phyloP scores from a whole-genome alignment of 768 basidiomycete genomes.

The Lyophyllum semitale region DNA sequence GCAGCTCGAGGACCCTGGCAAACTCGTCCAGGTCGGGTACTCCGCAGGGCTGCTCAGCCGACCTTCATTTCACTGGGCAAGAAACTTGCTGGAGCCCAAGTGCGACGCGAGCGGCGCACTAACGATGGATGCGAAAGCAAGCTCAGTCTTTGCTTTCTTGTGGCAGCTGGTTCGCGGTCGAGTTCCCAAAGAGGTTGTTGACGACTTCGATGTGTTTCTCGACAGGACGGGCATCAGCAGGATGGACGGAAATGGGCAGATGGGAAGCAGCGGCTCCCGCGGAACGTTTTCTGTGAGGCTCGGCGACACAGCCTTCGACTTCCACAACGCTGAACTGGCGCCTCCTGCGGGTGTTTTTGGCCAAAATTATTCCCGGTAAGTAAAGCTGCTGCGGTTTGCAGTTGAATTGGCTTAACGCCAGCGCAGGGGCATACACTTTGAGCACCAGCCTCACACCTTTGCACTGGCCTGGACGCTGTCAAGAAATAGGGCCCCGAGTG shows the following conservation, averaged over 20 bases:
- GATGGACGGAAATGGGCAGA: neutral
- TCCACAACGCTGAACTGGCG: slow-evolving; percentile 14
- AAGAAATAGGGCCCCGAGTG: neutral
- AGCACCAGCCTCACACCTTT: slow-evolving; percentile 16
- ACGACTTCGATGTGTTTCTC: neutral
- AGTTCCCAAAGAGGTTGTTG: slow-evolving; percentile 13
- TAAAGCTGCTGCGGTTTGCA: neutral
- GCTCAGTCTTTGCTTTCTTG: slow-evolving; percentile 11
- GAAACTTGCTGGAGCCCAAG: slow-evolving; percentile 4
- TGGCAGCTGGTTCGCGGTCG: slow-evolving; percentile 12
- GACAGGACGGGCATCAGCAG: neutral
- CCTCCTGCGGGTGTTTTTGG: slow-evolving; percentile 18
- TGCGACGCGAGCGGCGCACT: neutral
- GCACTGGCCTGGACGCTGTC: slow-evolving; percentile 5
- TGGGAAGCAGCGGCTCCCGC: neutral
- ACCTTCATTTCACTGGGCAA: slow-evolving; percentile 16
- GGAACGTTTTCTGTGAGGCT: neutral
- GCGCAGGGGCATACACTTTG: slow-evolving; percentile 11
- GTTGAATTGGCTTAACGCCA: neutral
- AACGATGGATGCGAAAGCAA: neutral
- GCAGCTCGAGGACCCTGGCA: slow-evolving; percentile 19
- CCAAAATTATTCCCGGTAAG: slow-evolving; percentile 17
- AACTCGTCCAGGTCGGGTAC: slow-evolving; percentile 10
- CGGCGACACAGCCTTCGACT: slow-evolving; percentile 3
- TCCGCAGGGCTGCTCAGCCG: slow-evolving; percentile 11